A percentile compares a stretch with the other conserved stretches of the same genome.
phyloP scores from a whole-genome alignment of 345 rosid species.

The Dimocarpus longan region DNA sequence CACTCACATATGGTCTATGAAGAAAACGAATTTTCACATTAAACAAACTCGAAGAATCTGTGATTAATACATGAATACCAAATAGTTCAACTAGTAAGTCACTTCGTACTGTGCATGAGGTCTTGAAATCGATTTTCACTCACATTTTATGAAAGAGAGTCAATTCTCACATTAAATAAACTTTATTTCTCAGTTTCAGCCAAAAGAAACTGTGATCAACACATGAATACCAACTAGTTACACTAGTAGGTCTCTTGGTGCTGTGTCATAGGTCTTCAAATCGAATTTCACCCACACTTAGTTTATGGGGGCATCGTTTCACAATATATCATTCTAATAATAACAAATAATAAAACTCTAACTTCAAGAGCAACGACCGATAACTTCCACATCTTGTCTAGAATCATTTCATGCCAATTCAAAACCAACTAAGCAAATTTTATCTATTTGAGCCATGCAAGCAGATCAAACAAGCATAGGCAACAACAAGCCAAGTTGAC shows the following conservation, averaged over 20 bases:
- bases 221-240: too few relatives aligned
- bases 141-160: too few relatives aligned
- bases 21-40: too few relatives aligned
- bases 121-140: background rate
- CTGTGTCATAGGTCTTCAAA: too few relatives aligned
- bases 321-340: background rate
- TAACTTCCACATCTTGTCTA: background rate
- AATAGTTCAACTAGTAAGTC: too few relatives aligned
- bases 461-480: background rate
- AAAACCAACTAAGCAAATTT: background rate
- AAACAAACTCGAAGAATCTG: too few relatives aligned
- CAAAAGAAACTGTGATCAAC: too few relatives aligned
- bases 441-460: background rate
- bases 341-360: too few relatives aligned
- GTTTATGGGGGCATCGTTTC: background rate
- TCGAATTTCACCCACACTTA: too few relatives aligned
- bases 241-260: too few relatives aligned
- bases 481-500: background rate
- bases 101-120: too few relatives aligned
- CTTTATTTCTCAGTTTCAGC: background rate
- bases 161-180: background rate
- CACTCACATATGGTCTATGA: background rate
- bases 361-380: background rate
- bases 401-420: background rate
- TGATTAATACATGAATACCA: too few relatives aligned